A percentile compares a stretch with the other conserved stretches of the same genome.
Evolutionary conservation across 2,329 filamentous ascomycete genomes (phyloP).

Genomic region (Rhynchosporium graminicola): DNA sequence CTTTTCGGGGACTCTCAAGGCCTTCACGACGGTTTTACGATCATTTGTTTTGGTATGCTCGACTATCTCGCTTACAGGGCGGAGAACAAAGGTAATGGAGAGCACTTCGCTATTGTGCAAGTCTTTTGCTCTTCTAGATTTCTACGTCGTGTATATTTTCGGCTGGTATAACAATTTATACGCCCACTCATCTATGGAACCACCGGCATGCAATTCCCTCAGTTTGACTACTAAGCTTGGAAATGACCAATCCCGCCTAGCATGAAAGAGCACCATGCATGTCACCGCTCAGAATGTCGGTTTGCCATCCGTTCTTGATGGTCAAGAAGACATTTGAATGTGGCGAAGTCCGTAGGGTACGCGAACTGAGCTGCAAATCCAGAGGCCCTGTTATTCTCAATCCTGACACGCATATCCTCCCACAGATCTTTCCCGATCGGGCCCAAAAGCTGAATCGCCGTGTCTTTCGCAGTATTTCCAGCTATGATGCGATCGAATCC

Average conservation of each 20-base stretch:
- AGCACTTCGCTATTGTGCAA: no score
- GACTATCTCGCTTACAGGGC: no score
- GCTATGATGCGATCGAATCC: neutral
- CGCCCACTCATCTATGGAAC: no score
- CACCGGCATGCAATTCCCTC: no score
- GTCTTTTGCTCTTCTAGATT: no score
- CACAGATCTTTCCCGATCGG: neutral
- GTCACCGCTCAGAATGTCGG: neutral
- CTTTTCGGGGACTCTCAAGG: no score
- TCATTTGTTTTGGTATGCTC: no score
- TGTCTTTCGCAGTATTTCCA: neutral
- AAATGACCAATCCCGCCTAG: neutral
- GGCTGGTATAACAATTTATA: no score
- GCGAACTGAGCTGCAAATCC: neutral
- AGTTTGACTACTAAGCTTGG: neutral
- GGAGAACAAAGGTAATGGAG: no score
- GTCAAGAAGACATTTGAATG: neutral
- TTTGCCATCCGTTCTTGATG: neutral
- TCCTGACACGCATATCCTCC: neutral
- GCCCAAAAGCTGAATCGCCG: neutral
- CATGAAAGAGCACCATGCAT: neutral
- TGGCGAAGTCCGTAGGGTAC: neutral
- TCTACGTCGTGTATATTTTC: no score
- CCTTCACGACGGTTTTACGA: no score
- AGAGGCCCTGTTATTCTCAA: neutral